phyloP scores from a whole-genome alignment of 2,329 filamentous ascomycete genomes.

The Colletotrichum chlorophyti region DNA sequence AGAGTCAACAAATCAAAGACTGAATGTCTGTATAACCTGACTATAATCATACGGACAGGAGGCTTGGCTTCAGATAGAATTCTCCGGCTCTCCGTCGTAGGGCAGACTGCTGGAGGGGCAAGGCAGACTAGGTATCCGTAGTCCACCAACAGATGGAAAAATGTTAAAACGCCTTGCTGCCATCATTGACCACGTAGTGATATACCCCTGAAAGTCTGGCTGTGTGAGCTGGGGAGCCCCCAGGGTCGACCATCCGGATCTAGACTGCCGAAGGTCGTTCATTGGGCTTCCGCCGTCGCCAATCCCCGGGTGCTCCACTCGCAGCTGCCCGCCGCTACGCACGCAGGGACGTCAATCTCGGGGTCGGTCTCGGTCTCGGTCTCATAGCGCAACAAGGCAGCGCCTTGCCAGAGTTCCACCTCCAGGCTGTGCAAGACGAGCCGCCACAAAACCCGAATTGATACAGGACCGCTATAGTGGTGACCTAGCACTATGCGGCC shows the following conservation, averaged over 20 bases:
- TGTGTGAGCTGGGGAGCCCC: neutral
- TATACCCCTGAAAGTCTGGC: too few relatives aligned
- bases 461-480: neutral
- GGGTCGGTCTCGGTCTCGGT: slow-evolving; percentile 23
- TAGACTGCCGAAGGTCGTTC: neutral
- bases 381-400: neutral
- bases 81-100: slow-evolving; percentile 12
- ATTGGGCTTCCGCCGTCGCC: neutral
- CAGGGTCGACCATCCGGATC: neutral
- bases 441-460: slow-evolving; percentile 5
- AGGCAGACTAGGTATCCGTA: slow-evolving; percentile 9
- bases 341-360: neutral
- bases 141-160: neutral
- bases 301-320: slow-evolving; percentile 2
- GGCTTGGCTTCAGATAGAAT: slow-evolving; percentile 21
- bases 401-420: neutral
- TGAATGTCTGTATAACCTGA: too few relatives aligned
- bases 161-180: slow-evolving; percentile 4
- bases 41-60: too few relatives aligned
- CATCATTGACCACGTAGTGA: neutral
- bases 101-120: slow-evolving; percentile 11
- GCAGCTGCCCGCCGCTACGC: slow-evolving; percentile 9
- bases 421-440: slow-evolving; percentile 9
- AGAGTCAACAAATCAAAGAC: too few relatives aligned
- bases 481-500: neutral